Base-by-base conservation (phyloP, 2,329 filamentous ascomycete genomes). In the Hymenoscyphus occultus region DNA sequence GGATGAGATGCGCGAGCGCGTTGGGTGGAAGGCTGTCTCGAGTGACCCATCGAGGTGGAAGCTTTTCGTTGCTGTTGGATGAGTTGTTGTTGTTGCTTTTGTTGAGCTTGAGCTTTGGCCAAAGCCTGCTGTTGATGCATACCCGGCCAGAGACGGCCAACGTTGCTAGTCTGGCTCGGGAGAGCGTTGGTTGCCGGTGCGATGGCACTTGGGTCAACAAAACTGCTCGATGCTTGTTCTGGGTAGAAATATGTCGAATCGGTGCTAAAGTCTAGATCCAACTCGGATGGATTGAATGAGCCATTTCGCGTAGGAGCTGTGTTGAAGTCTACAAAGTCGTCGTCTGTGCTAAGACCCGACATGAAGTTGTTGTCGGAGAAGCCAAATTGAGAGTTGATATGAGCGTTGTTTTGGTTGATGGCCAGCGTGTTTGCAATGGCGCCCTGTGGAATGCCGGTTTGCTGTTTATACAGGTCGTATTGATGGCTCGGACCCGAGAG, bases 381-480 rank as follows among this genome's bases (percentile, higher is more conserved):
- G 61, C 82, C 83, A 40, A 73, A 75, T 13, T 74, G 72, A 64
- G n/a, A 45, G 56, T 81, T 79, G 72, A 87, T 81, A 74, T 83
- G 82, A 56, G 78, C 75, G 71, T 77, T 83, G 69, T 78, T 79
- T 74, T 90, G 84, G 77, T 91, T 93, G 72, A 95, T 85, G 42
- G 91, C 90, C 75, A 95, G 85, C 13, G 93, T 90, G 77, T 86
- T 91, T 54, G 90, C 88, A 68, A 95, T 82, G 61, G 92, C 93
- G 68, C 93, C 93, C 1, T 92, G 89, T 0, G 95, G 92, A 39
- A 97, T 88, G 69, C 93, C 93, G 3, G 95, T 97, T 81, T 97
- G 93, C 77, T 99, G 95, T 80, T 92, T 91, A 81, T 97, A 96
- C 75, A 92, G 88, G 74, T 93, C 91, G 82, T 98, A 98, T 79